Evolutionary conservation across 805 yeast species (phyloP).

Genomic region (Myxozyma kluyveri): DNA sequence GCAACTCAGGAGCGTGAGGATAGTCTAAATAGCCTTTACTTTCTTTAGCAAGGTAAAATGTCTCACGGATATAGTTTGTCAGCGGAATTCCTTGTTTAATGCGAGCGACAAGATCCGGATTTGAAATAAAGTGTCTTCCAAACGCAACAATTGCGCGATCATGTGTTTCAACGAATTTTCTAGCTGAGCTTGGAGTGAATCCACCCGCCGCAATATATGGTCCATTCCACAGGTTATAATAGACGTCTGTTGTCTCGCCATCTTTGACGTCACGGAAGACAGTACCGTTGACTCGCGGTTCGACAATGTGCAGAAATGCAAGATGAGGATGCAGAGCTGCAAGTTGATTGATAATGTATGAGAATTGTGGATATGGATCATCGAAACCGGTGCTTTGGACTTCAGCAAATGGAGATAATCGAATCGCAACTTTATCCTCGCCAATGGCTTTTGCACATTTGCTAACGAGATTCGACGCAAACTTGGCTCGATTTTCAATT

Average conservation of each 20-base stretch:
- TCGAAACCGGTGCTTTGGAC: conserved; percentile 36
- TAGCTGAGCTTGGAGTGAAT: conserved; percentile 22
- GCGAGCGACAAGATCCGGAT: conserved; percentile 55
- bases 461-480: conserved; percentile 53
- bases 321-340: conserved; percentile 42
- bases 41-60: conserved; percentile 43
- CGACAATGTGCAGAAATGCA: conserved; percentile 47
- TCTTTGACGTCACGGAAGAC: conserved; percentile 15
- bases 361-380: conserved; percentile 42
- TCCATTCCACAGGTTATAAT: conserved; percentile 17
- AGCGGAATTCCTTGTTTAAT: conserved; percentile 44
- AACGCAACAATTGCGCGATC: conserved; percentile 38
- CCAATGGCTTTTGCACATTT: conserved; percentile 53
- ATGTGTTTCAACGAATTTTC: conserved; percentile 8
- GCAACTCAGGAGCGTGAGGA: conserved; percentile 15
- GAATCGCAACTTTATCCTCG: conserved; percentile 39
- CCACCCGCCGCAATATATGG: conserved; percentile 29
- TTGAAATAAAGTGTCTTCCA: conserved; percentile 53
- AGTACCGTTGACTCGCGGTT: conserved; percentile 44
- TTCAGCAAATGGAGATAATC: conserved; percentile 43
- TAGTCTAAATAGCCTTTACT: conserved; percentile 10
- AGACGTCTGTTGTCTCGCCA: conserved; percentile 4
- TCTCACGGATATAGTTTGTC: conserved; percentile 46
- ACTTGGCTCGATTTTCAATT: conserved; percentile 55
- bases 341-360: conserved; percentile 45